Evolutionary conservation across 2,329 filamentous ascomycete species (phyloP), one percentile per base, ranked within the genome.

Genomic region (Cercospora beticola): DNA sequence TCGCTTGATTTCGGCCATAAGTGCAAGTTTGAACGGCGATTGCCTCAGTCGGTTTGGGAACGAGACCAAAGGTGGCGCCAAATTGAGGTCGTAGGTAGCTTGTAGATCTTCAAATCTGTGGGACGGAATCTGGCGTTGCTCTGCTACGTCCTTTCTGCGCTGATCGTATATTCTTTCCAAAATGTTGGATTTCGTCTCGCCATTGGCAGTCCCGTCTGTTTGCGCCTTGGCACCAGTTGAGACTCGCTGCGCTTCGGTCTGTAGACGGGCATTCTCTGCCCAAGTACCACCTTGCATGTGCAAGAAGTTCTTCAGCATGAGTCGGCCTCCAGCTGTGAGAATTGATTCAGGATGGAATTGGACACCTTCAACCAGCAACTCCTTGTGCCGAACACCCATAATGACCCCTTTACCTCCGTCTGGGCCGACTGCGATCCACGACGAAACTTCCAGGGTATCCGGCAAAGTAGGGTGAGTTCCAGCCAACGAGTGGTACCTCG

Each of bases 311-410:
- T 89, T 90, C 78, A 99, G 88, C 92, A 99, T 97, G 40, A 87
- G 82, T 40, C 94, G 89, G 3, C 96, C 95, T 68, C 95, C 89
- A 57, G 91, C 93, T 0, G 94, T 97, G 62, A 99, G 83, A 67
- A 99, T 99, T 79, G 94, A 98, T 81, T 99, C 95, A 0, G 95
- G 95, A 75, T 99, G 95, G 75, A 98, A 99, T 78, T 99, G 95
- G 16, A 99, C 95, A 49, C 94, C 95, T 80, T 99, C 95, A n/a
- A 98, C 86, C 1, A 92, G 87, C 76, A 90, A 91, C 77, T 95
- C 88, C 83, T 94, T 97, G 83, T 99, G 95, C 57, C 95, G 90
- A 57, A 99, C 92, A 58, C 95, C 95, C 91, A 98, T 97, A 74
- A 99, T 99, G 68, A 98, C 89, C 31, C 92, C 92, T 72, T 91